Conservation (phyloP, 192 early-diverging fungal species). For the Podila clonocystis region DNA sequence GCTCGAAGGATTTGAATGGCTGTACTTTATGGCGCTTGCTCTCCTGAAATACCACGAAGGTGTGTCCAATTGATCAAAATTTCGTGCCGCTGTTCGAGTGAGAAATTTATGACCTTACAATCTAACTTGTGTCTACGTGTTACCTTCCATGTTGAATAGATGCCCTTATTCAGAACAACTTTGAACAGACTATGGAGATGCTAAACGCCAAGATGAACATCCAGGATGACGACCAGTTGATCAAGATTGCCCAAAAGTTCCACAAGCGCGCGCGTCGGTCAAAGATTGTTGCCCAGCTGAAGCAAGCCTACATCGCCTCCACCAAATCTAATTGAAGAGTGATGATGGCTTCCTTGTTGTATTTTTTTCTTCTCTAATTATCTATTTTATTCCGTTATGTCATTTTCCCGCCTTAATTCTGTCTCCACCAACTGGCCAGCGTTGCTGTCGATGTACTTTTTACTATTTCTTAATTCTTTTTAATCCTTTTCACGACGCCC, state of each 20-base stretch:
- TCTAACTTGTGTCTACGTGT: background rate
- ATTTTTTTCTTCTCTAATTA: background rate
- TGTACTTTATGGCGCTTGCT: conserved; percentile 61
- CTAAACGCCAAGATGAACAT: conserved; percentile 60
- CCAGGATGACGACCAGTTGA: conserved; percentile 57
- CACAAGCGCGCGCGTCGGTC: conserved; percentile 39
- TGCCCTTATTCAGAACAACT: conserved; percentile 50
- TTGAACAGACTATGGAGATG: conserved; percentile 58
- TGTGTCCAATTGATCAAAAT: conserved; percentile 18
- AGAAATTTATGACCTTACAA: no score
- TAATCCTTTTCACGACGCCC: no score
- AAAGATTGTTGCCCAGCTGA: conserved; percentile 25
- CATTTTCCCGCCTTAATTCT: background rate
- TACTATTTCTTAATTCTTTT: no score
- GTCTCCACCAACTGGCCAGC: no score
- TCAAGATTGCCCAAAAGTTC: conserved; percentile 47
- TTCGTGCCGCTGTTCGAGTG: no score
- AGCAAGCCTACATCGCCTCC: conserved; percentile 11
- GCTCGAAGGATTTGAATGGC: conserved; percentile 61
- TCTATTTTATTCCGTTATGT: background rate
- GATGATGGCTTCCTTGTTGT: background rate
- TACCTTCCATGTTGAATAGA: conserved; percentile 16
- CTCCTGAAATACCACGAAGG: conserved; percentile 58
- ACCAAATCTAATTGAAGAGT: background rate
- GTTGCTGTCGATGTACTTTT: no score